Percentiles rank a stretch among this genome's conserved stretches.
Evolutionary conservation across 2,329 filamentous ascomycete genomes (phyloP).

Genomic region (Epichloe brachyelytri): DNA sequence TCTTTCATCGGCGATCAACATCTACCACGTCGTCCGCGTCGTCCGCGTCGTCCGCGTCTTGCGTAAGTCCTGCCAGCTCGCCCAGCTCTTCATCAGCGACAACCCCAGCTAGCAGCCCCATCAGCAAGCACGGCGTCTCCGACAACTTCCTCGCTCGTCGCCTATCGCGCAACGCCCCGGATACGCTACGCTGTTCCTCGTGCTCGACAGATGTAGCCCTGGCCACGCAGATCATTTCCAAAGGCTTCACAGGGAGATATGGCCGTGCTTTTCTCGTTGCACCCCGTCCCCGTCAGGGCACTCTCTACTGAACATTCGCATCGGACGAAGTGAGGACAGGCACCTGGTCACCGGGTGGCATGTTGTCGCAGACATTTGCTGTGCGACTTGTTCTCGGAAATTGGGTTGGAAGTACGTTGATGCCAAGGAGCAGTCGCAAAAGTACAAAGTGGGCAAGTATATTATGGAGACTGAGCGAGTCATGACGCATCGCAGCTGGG

Average conservation of each 20-base stretch:
- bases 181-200: slow-evolving; percentile 44
- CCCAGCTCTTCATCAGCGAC: slow-evolving; percentile 15
- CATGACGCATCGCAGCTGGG: slow-evolving; percentile 40
- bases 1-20: slow-evolving; percentile 29
- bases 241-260: slow-evolving; percentile 53
- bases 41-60: slow-evolving; percentile 16
- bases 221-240: slow-evolving; percentile 47
- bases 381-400: slow-evolving; percentile 39
- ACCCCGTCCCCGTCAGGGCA: slow-evolving; percentile 16
- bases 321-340: slow-evolving; percentile 41
- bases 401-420: slow-evolving; percentile 59
- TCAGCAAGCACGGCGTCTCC: slow-evolving; percentile 7
- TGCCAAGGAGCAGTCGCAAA: slow-evolving; percentile 44
- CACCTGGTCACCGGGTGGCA: slow-evolving; percentile 50
- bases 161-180: slow-evolving; percentile 33
- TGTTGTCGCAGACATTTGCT: slow-evolving; percentile 50
- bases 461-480: slow-evolving; percentile 51
- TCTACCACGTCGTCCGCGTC: slow-evolving; percentile 14
- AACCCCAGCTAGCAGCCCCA: slow-evolving; percentile 16
- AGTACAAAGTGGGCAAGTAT: slow-evolving; percentile 57
- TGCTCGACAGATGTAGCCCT: slow-evolving; percentile 51
- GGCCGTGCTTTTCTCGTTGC: slow-evolving; percentile 51
- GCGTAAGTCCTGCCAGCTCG: slow-evolving; percentile 12
- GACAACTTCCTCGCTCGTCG: slow-evolving; percentile 7
- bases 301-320: slow-evolving; percentile 39